Base-by-base conservation (phyloP, 345 rosid species). In the Sisymbrium altissimum region DNA sequence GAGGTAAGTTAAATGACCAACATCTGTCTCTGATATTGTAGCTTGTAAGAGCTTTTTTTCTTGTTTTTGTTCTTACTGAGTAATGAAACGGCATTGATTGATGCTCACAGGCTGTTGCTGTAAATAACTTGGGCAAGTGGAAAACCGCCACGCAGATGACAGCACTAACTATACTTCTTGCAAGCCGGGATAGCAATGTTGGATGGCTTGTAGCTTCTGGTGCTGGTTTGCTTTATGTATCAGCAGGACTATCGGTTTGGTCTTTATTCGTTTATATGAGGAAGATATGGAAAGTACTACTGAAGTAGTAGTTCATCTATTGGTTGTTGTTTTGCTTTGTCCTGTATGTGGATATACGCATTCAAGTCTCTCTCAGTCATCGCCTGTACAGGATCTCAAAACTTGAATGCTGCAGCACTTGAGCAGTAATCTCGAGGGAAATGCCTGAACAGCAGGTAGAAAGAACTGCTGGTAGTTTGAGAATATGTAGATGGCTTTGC, bases 71-170 rank as follows among this genome's bases (percentile, higher is more conserved):
- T 71, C 67, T 49, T 57, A 15, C 41, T 15, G 19, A 64, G 39
- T 15, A 49, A 17, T 40, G 48, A 56, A 18, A 70, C 70, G 38
- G 50, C 7, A 15, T 41, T 67, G 39, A 44, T 44, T 54, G 66
- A 45, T 76, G 60, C 27, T 43, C 19, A 39, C 83, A 95, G 99
- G 98, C 98, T 68, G 97, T 92, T 61, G 99, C 99, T 14, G 99
- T 95, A 71, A 95, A 90, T 86, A 95, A 85, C 72, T 80, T 95
- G 83, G 99, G 99, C 12, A 95, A 95, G 80, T 92, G 97, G 99
- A 95, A 95, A 86, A 95, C 99, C 5, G 97, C 99, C 13, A 81
- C 96, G 13, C 98, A 95, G 84, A 95, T 95, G 99, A 83, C 77
- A 72, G 97, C 99, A 19, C 80, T 95, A 72, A 92, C 90, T 75